A percentile compares a stretch with the other conserved stretches of the same genome.
These are phyloP conservation scores for Geotrichum macrosporum DNA, from an alignment of 1,139 yeast species.

Conservation along the genomic window DNA sequence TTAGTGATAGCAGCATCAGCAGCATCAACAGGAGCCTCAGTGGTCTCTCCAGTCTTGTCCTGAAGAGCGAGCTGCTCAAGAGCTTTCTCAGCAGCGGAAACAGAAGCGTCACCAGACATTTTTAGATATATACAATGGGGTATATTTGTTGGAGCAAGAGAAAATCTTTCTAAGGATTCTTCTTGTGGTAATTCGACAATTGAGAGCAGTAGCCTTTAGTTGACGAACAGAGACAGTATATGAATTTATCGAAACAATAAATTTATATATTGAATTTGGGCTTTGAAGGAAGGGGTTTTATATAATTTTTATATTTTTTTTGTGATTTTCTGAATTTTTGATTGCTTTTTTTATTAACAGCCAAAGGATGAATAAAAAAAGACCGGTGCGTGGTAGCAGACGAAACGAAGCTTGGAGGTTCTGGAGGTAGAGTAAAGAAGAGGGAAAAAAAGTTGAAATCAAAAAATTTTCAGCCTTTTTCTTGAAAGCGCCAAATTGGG, in stretches of 20 bases:
- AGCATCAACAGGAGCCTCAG: slow-evolving; percentile 29
- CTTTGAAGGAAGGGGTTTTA: slow-evolving; percentile 19
- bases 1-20: slow-evolving; percentile 24
- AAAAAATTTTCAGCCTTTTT: slow-evolving; percentile 3
- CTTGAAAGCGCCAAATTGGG: background rate
- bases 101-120: slow-evolving; percentile 41
- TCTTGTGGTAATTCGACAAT: slow-evolving; percentile 6
- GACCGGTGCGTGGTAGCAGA: slow-evolving; percentile 13
- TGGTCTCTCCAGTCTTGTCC: slow-evolving; percentile 25
- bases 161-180: slow-evolving; percentile 9
- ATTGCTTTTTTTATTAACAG: slow-evolving; percentile 19
- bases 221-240: slow-evolving; percentile 2
- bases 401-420: slow-evolving; percentile 3
- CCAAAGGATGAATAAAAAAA: slow-evolving; percentile 17
- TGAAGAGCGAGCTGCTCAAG: slow-evolving; percentile 38
- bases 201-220: slow-evolving; percentile 5
- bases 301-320: slow-evolving; percentile 25
- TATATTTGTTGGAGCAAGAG: slow-evolving; percentile 2
- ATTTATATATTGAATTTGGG: slow-evolving; percentile 9
- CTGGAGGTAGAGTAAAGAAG: no score
- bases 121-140: slow-evolving; percentile 9
- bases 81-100: slow-evolving; percentile 41
- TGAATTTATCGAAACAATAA: slow-evolving; percentile 9
- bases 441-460: slow-evolving; percentile 4
- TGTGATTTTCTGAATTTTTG: slow-evolving; percentile 22